Base-by-base conservation (phyloP, 257 asterid genomes). In the Echites panduratus region DNA sequence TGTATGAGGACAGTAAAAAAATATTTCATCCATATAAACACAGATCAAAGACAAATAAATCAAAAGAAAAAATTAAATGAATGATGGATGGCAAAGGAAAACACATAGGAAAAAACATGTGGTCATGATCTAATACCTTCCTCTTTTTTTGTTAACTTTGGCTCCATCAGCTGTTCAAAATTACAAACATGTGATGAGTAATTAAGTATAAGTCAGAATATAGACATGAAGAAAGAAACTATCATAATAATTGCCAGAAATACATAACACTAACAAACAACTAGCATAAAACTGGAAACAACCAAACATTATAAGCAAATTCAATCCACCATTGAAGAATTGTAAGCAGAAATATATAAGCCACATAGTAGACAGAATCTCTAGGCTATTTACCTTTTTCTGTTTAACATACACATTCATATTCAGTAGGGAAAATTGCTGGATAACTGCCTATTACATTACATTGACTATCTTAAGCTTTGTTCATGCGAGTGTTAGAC, bases 111-210 rank as follows among this genome's bases (percentile, higher is more conserved):
- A 43, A 61, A 29, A 35, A 11, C 44, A 41, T 1, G 20, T 24
- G 64, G 73, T 27, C 16, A 17, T 44, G 61, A 74, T 73, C 6
- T 47, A 69, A 69, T 86, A 92, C 98, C 98, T 93, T 93, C 96
- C 79, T 89, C 97, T 81, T 79, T 87, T 77, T 78, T 88, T 6
- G 94, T 35, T 76, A 93, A 77, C 82, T 87, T 88, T 68, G 78
- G 84, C 71, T 93, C 97, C 66, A 86, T 83, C 80, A 89, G 58
- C 98, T 92, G 89, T 57, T 35, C 41, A 65, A 45, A 43, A 27
- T 20, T 35, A 57, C 14, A 54, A 29, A 41, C 27, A 50, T 16
- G 44, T 19, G 29, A 38, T 35, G 14, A 38, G 69, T 19, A 38
- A 17, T 64, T 16, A 16, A 38, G 49, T 19, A 38, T n/a, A 17